These are phyloP conservation scores for Glaciozyma martinii DNA, from an alignment of 768 basidiomycete species.

Conservation along the genomic window DNA sequence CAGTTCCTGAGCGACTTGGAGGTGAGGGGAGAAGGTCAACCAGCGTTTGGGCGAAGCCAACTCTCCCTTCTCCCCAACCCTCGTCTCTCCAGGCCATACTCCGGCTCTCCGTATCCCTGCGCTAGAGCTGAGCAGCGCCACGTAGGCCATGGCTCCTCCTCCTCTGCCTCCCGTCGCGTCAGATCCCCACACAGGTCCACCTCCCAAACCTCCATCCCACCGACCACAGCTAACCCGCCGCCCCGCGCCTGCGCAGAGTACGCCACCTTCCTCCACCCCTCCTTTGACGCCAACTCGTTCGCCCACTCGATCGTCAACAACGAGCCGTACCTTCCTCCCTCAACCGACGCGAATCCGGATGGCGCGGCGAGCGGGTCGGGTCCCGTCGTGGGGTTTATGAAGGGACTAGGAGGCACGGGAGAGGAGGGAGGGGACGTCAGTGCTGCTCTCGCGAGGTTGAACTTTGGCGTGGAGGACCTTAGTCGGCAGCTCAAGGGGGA, in stretches of 20 bases:
- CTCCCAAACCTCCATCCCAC: background rate
- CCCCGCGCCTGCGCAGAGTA: constrained; percentile 46
- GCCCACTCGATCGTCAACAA: constrained; percentile 83
- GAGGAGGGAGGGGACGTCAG: constrained; percentile 70
- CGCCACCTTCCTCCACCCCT: constrained; percentile 58
- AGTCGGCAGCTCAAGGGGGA: constrained; percentile 78
- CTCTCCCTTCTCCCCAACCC: no score
- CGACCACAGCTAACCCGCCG: background rate
- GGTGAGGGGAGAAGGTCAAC: no score
- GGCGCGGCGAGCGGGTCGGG: constrained; percentile 40
- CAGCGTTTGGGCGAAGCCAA: no score
- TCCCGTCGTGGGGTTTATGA: constrained; percentile 23
- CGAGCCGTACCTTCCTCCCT: constrained; percentile 56
- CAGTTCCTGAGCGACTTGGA: no score
- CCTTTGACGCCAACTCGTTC: constrained; percentile 82
- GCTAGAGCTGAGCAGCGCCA: no score
- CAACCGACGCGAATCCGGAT: constrained; percentile 36
- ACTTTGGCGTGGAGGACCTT: constrained; percentile 80
- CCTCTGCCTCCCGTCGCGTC: background rate
- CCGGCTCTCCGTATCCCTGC: no score
- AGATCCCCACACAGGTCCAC: background rate
- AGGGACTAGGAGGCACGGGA: constrained; percentile 20
- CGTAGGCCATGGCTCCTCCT: background rate
- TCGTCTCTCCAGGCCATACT: no score
- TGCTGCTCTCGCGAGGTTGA: constrained; percentile 76